Evolutionary conservation across 352 stramenopile species (phyloP), one percentile per base, ranked within the genome.

Genomic region (Globisporangium paroecandrum): DNA sequence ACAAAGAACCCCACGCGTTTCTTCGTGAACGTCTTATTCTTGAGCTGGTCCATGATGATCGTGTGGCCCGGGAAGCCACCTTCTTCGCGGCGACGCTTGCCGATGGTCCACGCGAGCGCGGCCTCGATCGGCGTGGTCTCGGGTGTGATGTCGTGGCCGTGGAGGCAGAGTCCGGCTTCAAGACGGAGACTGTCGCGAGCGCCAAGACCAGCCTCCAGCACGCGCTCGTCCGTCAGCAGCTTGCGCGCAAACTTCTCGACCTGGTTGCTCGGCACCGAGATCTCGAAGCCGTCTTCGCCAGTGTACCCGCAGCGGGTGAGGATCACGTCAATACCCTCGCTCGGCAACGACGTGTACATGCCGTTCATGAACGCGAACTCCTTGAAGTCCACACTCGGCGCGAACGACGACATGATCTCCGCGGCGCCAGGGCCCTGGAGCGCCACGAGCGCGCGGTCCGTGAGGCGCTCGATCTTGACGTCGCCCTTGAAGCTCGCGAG

Each of bases 251-350:
- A 88, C n/a, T 62, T 67, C 58, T 85, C 77, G 1, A 72, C 72
- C 51, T 94, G 72, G 22, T 72, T 71, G 58, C 76, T 89, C 20
- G 77, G 71, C 65, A 98, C 95, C 20, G 93, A 97, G 62, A 99
- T 90, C 83, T 99, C 98, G 68, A 99, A 99, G 22, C 98, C 98
- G 78, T 99, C 98, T 77, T 99, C 98, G 32, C 97, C 98, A 36
- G 98, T 99, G 89, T 99, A 99, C 12, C 98, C 97, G 77, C 97
- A 99, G 69, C 97, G 96, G 18, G 90, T 97, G 54, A 98, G 70
- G 41, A 93, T 91, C 25, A 93, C 90, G 46, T 98, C 87, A 70
- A 92, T 85, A 15, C 69, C 71, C 36, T 74, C 71, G 15, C 70
- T 67, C 38, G 74, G 77, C 38, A 99, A 77, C 1, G 89, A 89